Evolutionary conservation across 305 asterid genomes (phyloP), one percentile per base, ranked within the genome.

Genomic region (Solanum hybrid): DNA sequence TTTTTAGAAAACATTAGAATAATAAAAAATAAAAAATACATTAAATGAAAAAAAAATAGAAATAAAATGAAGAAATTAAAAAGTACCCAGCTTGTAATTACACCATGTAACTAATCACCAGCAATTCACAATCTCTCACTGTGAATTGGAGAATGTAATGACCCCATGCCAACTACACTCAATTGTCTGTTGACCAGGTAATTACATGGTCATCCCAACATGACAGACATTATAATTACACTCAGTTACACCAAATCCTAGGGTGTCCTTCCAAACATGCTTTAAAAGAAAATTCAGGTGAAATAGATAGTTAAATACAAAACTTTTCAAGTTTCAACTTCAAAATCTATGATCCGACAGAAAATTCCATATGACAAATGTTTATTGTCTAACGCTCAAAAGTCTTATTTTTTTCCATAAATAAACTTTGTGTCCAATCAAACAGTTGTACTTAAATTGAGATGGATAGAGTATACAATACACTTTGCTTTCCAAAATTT

Each of bases 171-270:
- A 51, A 51, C 2, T 51, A 51, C n/a, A 51, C 0, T 51, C n/a
- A 51, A 51, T 51, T 51, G 66, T 0, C 0, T 51, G 66, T 1
- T 51, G n/a, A 0, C 9, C 1, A 51, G 9, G n/a, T 51, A 51
- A 51, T 15, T 51, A 51, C n/a, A 51, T 51, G 64, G 64, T 0
- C 66, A 51, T 0, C 9, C n/a, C 0, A 51, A 51, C 66, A 51
- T 5, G 64, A 51, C 0, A 51, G 9, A 51, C 66, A 15, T 51
- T 51, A 15, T 51, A 0, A 51, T 45, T 45, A 45, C 22, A 45
- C 60, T 0, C 7, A 0, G 8, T 45, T 45, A 0, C 64, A 13
- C 3, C 60, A 45, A 13, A 2, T 45, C 2, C 66, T 15, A 51
- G n/a, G 66, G 66, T 51, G n/a, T 45, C 66, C 64, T 51, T 51